phyloP scores from a whole-genome alignment of 495 filamentous ascomycete genomes.

The Neurospora discreta region DNA sequence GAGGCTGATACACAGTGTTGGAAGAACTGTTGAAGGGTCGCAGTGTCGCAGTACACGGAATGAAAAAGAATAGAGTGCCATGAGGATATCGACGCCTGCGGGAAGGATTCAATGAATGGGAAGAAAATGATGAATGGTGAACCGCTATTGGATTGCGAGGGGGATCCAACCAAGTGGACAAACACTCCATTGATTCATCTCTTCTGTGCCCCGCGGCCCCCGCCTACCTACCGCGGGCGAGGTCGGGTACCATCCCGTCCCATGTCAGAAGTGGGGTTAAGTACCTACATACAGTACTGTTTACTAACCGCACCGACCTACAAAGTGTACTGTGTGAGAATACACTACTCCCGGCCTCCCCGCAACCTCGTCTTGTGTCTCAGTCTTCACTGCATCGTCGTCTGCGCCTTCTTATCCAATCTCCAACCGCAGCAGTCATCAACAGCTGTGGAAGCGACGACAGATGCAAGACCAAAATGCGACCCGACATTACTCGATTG shows the following conservation, averaged over 20 bases:
- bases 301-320: too few relatives aligned
- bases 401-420: not conserved
- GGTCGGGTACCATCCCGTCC: not conserved
- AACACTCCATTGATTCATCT: not conserved
- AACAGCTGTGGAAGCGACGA: not conserved
- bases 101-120: not conserved
- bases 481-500: not conserved
- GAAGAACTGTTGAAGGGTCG: not conserved
- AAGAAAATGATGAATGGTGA: not conserved
- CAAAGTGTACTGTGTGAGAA: too few relatives aligned
- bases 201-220: too few relatives aligned
- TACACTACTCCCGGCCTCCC: too few relatives aligned
- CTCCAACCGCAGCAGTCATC: not conserved
- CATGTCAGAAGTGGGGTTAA: not conserved
- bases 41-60: not conserved
- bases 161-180: not conserved
- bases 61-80: not conserved
- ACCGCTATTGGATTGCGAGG: not conserved
- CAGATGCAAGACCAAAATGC: not conserved
- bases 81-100: not conserved
- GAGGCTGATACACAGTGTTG: not conserved
- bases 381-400: not conserved
- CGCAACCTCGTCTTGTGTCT: not conserved
- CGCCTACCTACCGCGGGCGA: not conserved
- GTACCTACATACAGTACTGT: too few relatives aligned